Conservation (phyloP, 2,329 filamentous ascomycete species). For the Basipetospora chlamydospora region DNA sequence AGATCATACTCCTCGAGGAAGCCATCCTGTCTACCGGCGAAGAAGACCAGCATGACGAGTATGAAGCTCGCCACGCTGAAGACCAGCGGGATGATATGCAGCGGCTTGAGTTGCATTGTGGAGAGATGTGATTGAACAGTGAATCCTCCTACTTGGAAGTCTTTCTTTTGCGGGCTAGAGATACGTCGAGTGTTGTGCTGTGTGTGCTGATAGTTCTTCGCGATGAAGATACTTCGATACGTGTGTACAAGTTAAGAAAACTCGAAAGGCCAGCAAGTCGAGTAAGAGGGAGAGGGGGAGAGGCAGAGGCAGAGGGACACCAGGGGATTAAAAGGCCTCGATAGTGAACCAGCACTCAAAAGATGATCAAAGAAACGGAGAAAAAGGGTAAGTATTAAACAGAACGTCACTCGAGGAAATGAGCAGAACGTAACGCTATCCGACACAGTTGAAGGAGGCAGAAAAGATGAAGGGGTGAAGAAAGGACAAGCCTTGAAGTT, state of each 20-base stretch:
- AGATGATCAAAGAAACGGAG: not conserved
- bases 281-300: not conserved
- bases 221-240: too few species aligned
- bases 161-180: too few species aligned
- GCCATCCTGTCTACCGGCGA: slow-evolving; percentile 24
- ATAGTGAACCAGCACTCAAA: too few species aligned
- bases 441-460: too few species aligned
- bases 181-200: too few species aligned
- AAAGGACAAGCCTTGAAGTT: too few species aligned
- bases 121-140: too few species aligned
- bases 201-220: too few species aligned
- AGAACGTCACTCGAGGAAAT: not conserved
- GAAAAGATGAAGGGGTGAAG: too few species aligned
- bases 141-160: too few species aligned
- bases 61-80: slow-evolving; percentile 23
- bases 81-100: slow-evolving; percentile 16
- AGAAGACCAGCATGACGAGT: slow-evolving; percentile 23
- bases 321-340: not conserved
- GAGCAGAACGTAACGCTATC: not conserved
- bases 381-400: not conserved
- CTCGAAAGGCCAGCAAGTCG: not conserved
- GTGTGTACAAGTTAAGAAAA: not conserved
- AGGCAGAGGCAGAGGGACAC: not conserved
- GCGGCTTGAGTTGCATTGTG: not conserved
- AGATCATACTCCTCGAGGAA: slow-evolving; percentile 29